Evolutionary conservation across 176 grass and related monocot genomes (phyloP), one percentile per base, ranked within the genome.

Genomic region (Pharus latifolius): DNA sequence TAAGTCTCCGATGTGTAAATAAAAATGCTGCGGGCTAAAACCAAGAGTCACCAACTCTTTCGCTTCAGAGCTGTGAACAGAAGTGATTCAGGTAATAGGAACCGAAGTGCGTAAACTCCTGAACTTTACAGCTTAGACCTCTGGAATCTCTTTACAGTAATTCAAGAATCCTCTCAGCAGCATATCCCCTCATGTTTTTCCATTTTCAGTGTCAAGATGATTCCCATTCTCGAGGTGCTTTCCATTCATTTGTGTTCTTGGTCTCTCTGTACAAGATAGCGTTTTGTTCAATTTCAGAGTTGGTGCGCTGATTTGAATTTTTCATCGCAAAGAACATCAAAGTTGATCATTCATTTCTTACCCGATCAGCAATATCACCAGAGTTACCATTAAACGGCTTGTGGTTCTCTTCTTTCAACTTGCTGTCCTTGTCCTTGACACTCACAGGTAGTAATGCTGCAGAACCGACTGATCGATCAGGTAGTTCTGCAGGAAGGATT

Each of bases 341-440:
- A n/a, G n/a, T n/a, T n/a, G n/a, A n/a, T n/a, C n/a, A n/a, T n/a
- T n/a, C n/a, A n/a, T n/a, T n/a, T n/a, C n/a, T n/a, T 96, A 96
- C 92, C 74, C 82, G 25, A 81, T 96, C 88, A 68, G 81, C 70
- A 70, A 76, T 29, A 75, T 96, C 92, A 13, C 26, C 70, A 74
- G 76, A 69, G 79, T 86, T 91, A 19, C 76, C 79, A 82, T 84
- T 88, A 67, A 91, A 55, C 63, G 91, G 48, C 65, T 79, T 84
- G 38, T 23, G 35, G 35, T 67, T 81, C 61, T 88, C 88, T 73
- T 96, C 88, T 71, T 85, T 91, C 56, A 81, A 71, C 68, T 67
- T 91, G 63, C 46, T 67, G 1, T 91, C 92, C 75, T 92, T 92
- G 13, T 88, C 89, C 79, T 96, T 91, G 31, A 61, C 19, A 15